phyloP scores from a whole-genome alignment of 768 basidiomycete genomes.

The Fistulinella prunicolor region DNA sequence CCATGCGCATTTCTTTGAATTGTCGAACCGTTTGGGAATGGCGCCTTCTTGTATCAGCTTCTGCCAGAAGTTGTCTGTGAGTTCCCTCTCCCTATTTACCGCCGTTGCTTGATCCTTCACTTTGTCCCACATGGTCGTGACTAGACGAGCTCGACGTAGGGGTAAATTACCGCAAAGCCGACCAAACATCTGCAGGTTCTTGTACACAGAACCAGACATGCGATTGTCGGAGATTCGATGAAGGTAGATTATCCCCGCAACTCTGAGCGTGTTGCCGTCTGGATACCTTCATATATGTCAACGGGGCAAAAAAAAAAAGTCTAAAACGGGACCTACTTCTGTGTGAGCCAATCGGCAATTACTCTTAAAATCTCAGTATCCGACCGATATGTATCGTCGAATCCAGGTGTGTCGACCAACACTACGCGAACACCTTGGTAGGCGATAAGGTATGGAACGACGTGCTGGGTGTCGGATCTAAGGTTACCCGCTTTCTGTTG shows the following conservation, averaged over 20 bases:
- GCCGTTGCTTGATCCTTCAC: conserved; percentile 13
- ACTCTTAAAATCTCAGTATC: conserved; percentile 10
- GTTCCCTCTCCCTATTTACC: conserved; percentile 22
- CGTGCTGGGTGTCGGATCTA: conserved; percentile 7
- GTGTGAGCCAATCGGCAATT: conserved; percentile 18
- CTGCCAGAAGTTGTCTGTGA: conserved; percentile 26
- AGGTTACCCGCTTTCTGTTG: background rate
- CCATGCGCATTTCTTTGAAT: background rate
- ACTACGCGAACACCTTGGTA: background rate
- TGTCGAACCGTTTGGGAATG: background rate
- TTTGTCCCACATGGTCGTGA: conserved; percentile 40
- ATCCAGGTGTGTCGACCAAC: conserved; percentile 21
- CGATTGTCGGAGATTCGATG: conserved; percentile 36
- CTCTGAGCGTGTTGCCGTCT: background rate
- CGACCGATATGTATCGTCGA: conserved; percentile 18
- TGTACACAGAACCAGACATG: conserved; percentile 29
- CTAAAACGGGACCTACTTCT: conserved; percentile 9
- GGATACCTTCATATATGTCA: conserved; percentile 7
- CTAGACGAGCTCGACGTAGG: conserved; percentile 29
- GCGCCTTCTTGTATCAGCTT: conserved; percentile 3
- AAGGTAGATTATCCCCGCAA: conserved; percentile 34
- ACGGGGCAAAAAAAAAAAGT: background rate
- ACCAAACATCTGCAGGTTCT: conserved; percentile 34
- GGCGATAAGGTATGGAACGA: conserved; percentile 2
- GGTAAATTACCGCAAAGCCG: conserved; percentile 34